Evolutionary conservation across 1,284 basidiomycete genomes (phyloP).

Genomic region (Irpex sp.): DNA sequence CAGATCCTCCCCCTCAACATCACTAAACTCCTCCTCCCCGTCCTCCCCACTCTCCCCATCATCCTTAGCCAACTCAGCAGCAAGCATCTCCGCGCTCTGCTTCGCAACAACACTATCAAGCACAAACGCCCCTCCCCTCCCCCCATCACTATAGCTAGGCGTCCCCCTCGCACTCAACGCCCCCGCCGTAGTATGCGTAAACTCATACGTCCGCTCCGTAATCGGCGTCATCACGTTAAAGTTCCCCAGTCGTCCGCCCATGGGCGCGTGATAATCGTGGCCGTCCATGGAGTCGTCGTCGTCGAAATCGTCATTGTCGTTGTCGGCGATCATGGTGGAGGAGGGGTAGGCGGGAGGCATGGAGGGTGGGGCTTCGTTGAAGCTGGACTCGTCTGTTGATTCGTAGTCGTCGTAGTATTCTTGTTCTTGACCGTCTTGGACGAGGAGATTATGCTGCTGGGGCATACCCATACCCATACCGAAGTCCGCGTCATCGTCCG

Average conservation of each 20-base stretch:
- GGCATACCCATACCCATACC: constrained; percentile 14
- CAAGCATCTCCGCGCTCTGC: constrained; percentile 8
- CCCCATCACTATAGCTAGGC: not conserved
- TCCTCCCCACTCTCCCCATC: not conserved
- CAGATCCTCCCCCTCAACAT: constrained; percentile 22
- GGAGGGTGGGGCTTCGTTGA: constrained; percentile 4
- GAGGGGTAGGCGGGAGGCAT: not conserved
- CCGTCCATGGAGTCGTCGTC: constrained; percentile 32
- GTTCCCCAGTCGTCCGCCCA: constrained; percentile 68
- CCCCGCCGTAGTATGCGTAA: constrained; percentile 40
- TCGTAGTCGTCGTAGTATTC: constrained; percentile 20
- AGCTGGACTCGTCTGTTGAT: constrained; percentile 30
- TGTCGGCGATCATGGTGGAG: not conserved
- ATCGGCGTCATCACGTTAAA: constrained; percentile 94
- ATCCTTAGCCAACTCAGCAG: constrained; percentile 10
- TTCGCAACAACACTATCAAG: not conserved
- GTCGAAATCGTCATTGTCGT: constrained; percentile 18
- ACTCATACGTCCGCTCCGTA: constrained; percentile 88
- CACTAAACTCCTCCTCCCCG: constrained; percentile 12
- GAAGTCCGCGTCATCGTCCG: constrained; percentile 12
- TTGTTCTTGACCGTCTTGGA: not conserved
- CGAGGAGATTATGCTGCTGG: too few relatives aligned
- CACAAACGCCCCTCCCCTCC: not conserved
- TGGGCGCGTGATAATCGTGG: constrained; percentile 36
- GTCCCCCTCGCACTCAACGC: constrained; percentile 13